Conservation (phyloP, 768 basidiomycete genomes). For the Suillus discolor region DNA sequence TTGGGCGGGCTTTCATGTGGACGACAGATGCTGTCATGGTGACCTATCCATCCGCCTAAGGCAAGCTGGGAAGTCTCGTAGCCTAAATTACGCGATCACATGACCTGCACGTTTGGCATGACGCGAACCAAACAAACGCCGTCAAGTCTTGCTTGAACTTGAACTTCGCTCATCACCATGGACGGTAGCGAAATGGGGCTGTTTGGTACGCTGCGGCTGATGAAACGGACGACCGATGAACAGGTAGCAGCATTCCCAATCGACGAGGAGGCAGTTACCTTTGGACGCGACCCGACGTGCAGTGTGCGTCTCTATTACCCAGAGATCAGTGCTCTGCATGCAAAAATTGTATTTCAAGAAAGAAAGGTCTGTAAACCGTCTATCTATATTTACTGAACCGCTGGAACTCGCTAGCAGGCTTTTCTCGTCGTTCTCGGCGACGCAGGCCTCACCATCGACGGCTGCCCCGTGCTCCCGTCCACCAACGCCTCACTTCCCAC, state of each 20-base stretch:
- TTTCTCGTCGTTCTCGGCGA: conserved; percentile 66
- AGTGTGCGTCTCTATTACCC: conserved; percentile 72
- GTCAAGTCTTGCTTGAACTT: not conserved
- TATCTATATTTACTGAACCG: not conserved
- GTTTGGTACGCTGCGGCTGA: conserved; percentile 64
- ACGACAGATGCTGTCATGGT: too few species aligned
- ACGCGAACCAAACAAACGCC: conserved; percentile 4
- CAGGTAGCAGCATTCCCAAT: conserved; percentile 72
- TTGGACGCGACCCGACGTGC: conserved; percentile 67
- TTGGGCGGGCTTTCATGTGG: too few species aligned
- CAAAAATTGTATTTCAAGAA: conserved; percentile 64
- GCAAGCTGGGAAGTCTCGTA: too few species aligned
- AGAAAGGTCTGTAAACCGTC: conserved; percentile 47
- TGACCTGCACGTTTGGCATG: not conserved
- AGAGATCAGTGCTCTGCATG: conserved; percentile 62
- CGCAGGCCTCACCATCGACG: conserved; percentile 61
- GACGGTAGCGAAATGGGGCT: conserved; percentile 59
- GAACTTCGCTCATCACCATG: conserved; percentile 23
- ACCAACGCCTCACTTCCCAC: conserved; percentile 36
- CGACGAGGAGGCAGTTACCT: conserved; percentile 65
- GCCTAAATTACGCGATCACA: conserved; percentile 1
- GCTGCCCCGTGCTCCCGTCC: conserved; percentile 60
- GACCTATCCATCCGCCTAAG: too few species aligned
- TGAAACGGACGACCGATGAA: conserved; percentile 52
- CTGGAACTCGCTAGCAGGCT: conserved; percentile 45